Evolutionary conservation across 768 basidiomycete species (phyloP), one percentile per base, ranked within the genome.

Genomic region (Agaricus sinodeliciosus): DNA sequence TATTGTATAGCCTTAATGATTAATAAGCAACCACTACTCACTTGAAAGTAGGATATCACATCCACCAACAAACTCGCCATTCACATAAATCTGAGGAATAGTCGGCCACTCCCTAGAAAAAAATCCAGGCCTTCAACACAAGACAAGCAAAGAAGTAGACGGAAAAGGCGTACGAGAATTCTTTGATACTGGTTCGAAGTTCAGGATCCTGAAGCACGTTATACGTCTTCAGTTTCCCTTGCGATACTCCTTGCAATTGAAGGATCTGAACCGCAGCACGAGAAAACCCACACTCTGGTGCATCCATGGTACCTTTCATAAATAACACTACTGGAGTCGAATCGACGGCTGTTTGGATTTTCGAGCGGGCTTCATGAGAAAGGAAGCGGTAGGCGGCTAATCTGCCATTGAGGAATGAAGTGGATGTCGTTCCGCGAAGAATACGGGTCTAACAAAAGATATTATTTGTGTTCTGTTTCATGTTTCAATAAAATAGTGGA

Each of bases 1-100:
- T 53, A 46, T 15, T 25, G 16, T 46, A 53, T 28, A 40, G 11
- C 11, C 27, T 11, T 8, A 8, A 11, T 31, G 11, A 31, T 31
- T 13, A 16, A 46, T 46, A 46, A 53, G 36, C 27, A 46, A 51
- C 18, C 51, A 53, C 55, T 15, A 82, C 92, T 71, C 62, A 94
- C 92, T 96, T 58, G 82, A 80, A 25, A 97, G 67, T 18, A 97
- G 70, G 60, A 99, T 97, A 71, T 99, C 95, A 67, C 94, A 96
- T 49, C 95, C 96, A 28, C 95, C 95, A 39, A 99, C 76, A 62
- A 99, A 99, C 66, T 96, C 94, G 4, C 94, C 95, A 49, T 90
- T 84, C 34, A 98, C 77, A 63, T 95, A 99, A 11, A 99, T 67
- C 66, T 99, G 95, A 9, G 95, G 95, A 58, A 99, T 85, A 16